Evolutionary conservation across 179 eudicot species (phyloP), one percentile per base, ranked within the genome.

Genomic region (Beta corolliflora): DNA sequence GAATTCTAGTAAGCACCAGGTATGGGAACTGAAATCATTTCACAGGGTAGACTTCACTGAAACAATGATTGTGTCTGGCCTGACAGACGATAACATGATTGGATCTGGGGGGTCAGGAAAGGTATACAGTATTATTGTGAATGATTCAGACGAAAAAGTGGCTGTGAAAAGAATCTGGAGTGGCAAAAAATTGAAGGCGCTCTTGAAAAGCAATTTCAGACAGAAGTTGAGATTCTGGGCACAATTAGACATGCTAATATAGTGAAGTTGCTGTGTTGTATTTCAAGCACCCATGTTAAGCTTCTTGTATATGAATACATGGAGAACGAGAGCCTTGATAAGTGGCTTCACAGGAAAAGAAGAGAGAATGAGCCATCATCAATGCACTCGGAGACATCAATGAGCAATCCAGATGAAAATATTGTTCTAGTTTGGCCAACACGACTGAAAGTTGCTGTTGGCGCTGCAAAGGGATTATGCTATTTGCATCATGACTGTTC

Each of bases 61-160:
- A 77, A 85, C 72, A 23, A 88, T 75, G 70, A 88, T 93, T 29
- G 46, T 93, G 29, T 78, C 88, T 0, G 79, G 91, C 72, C 54
- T 93, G 86, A 79, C 85, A 0, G 94, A 95, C 5, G 83, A 65
- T 29, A 92, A 91, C 79, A 59, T 89, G 85, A 89, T 94, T 18
- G 98, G 98, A 31, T 85, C 89, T 58, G 97, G 98, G 44, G 98
- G 98, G 18, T 92, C 93, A 0, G 98, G 97, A 68, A 89, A 91
- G 69, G 92, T 95, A 1, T 95, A 90, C 76, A 84, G 84, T 11
- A 78, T 95, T 18, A 41, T 85, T 0, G 78, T 90, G 0, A 85
- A 86, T 19, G 16, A 76, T 6, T 63, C 79, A 0, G 89, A 88
- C 2, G 87, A 86, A 11, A 71, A 31, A n/a, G 95, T 93, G 12